Base-by-base conservation (phyloP, 2,329 filamentous ascomycete genomes). In the Aureobasidium sp. region DNA sequence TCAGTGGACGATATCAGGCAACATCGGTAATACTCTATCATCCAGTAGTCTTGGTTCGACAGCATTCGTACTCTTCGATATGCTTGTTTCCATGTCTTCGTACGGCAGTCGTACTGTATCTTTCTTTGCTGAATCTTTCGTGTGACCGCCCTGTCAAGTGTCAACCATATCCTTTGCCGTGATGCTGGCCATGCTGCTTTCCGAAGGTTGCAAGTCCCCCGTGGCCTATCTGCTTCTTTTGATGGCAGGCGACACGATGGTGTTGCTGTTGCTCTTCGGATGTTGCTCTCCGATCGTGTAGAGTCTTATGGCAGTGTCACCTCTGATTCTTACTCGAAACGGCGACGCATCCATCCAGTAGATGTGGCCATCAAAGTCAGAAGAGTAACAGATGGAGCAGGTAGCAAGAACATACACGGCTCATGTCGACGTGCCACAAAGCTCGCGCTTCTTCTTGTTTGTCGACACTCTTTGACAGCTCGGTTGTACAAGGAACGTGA, bases 361-460 rank as follows among this genome's bases (percentile, higher is more conserved):
- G 11, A 42, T 10, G 4, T 1, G 3, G 2, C 11, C 8, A 13
- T 13, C 4, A 19, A 9, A 50, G 29, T 23, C 4, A 21, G 17
- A 9, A 25, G 13, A 11, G 25, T 4, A 27, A 11, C 17, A 40
- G 38, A 21, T 11, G 8, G 8, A 19, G 8, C 7, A 40, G 38
- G 29, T 31, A 25, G 15, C 15, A 38, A 38, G 35, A 38, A 38
- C 13, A 38, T 17, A 33, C 10, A 33, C 10, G 31, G 31, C 9
- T 3, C n/a, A 33, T 33, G 31, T 33, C 9, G 31, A 23, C 5
- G 40, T 37, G 7, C 13, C 47, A 37, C 31, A 31, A 38, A 10
- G n/a, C n/a, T n/a, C n/a, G n/a, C n/a, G n/a, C n/a, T 31, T 54
- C 50, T 54, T 21, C 37, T 42, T 54, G 50, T 54, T 54, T 54